Evolutionary conservation across 192 early-diverging fungal species (phyloP).

Genomic region (Podila minutissima): DNA sequence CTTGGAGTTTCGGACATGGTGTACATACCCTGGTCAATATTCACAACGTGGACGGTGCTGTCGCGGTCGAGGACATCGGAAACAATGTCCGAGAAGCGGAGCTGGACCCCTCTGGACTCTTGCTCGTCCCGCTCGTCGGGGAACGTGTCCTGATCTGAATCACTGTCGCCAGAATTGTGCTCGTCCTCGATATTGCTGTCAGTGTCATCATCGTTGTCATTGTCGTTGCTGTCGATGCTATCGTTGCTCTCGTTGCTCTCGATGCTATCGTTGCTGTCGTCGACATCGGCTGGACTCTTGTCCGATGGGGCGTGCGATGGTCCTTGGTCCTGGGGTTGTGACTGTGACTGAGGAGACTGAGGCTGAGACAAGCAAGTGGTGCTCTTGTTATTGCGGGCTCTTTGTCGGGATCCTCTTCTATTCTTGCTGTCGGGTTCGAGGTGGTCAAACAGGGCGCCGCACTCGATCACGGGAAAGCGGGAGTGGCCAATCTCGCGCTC

Average conservation of each 20-base stretch:
- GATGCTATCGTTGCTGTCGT: neutral
- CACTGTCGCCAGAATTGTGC: too few species aligned
- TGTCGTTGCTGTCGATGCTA: neutral
- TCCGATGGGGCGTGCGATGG: too few species aligned
- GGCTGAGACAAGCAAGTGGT: too few species aligned
- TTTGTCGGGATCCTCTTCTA: neutral
- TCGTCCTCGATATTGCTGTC: too few species aligned
- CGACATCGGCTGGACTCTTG: neutral
- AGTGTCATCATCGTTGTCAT: neutral
- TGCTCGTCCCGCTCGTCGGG: constrained; percentile 15
- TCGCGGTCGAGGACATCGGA: constrained; percentile 61
- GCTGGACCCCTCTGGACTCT: constrained; percentile 48
- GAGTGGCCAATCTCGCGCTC: constrained; percentile 38
- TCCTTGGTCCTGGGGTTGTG: too few species aligned
- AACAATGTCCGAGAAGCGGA: constrained; percentile 62
- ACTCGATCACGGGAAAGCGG: constrained; percentile 44
- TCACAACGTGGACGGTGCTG: constrained; percentile 64
- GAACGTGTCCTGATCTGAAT: neutral
- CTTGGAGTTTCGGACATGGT: neutral
- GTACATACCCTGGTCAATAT: constrained; percentile 54
- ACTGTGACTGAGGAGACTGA: too few species aligned
- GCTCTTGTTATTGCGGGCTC: neutral
- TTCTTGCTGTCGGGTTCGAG: constrained; percentile 7
- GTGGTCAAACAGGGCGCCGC: constrained; percentile 59
- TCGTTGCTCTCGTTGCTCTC: neutral